A percentile compares a stretch with the other conserved stretches of the same genome.
Conservation (phyloP, 208 protist genomes). For the Balamuthia mandrillaris region DNA sequence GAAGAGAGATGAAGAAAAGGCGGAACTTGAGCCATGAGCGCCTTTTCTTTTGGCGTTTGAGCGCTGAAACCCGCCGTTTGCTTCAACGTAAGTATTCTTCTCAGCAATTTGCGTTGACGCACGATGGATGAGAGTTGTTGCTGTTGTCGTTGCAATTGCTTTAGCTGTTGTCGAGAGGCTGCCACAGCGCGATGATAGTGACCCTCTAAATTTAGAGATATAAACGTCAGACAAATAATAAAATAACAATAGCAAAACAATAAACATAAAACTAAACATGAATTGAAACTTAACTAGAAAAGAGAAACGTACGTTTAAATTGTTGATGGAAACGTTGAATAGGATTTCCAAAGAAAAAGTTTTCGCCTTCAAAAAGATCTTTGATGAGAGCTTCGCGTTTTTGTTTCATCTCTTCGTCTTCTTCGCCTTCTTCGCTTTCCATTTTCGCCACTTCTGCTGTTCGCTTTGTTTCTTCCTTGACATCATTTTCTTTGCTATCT, state of each 20-base stretch:
- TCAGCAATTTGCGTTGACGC: too few relatives aligned
- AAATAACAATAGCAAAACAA: background rate
- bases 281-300: background rate
- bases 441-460: too few relatives aligned
- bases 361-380: background rate
- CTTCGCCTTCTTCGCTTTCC: too few relatives aligned
- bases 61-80: too few relatives aligned
- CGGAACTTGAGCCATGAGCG: too few relatives aligned
- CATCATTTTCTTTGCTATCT: too few relatives aligned
- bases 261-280: background rate
- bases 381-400: background rate
- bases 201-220: too few relatives aligned
- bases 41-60: too few relatives aligned
- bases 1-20: too few relatives aligned
- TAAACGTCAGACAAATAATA: background rate
- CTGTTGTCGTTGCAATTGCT: slow-evolving; percentile 2
- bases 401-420: background rate
- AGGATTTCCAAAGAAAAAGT: slow-evolving; percentile 16
- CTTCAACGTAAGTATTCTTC: too few relatives aligned
- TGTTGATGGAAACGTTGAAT: background rate
- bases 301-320: background rate
- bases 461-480: too few relatives aligned
- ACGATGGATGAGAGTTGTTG: too few relatives aligned
- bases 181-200: background rate
- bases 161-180: background rate